Evolutionary conservation across 768 basidiomycete genomes (phyloP).

Genomic region (Amyloporia xantha): DNA sequence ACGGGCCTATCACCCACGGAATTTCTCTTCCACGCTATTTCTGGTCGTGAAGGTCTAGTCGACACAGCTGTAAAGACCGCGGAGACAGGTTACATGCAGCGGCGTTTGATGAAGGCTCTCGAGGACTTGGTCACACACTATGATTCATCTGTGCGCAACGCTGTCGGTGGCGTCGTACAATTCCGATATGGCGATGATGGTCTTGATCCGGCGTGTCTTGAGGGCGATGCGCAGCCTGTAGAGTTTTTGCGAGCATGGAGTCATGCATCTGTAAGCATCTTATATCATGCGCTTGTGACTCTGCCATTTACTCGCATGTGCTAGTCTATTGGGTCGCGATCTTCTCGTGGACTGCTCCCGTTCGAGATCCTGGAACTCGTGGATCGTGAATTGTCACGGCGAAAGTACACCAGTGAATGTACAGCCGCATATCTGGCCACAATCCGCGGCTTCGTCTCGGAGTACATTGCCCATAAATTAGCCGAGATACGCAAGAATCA

Average conservation of each 20-base stretch:
- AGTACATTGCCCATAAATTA: conserved; percentile 59
- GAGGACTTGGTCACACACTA: conserved; percentile 97
- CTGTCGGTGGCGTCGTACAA: conserved; percentile 91
- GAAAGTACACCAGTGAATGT: conserved; percentile 62
- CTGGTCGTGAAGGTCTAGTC: conserved; percentile 95
- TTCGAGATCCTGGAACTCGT: conserved; percentile 79
- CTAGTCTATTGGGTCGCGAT: conserved; percentile 58
- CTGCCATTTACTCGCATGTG: not conserved
- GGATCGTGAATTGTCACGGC: conserved; percentile 51
- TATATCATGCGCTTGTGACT: conserved; percentile 8
- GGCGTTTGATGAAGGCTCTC: conserved; percentile 96
- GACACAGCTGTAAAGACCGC: conserved; percentile 99
- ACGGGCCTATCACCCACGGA: conserved; percentile 88
- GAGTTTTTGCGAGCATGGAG: conserved; percentile 84
- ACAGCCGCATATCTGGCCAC: conserved; percentile 62
- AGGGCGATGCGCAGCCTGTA: conserved; percentile 91
- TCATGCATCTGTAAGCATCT: conserved; percentile 61
- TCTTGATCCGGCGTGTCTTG: conserved; percentile 91
- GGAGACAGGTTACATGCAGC: conserved; percentile 99
- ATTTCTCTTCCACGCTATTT: conserved; percentile 98
- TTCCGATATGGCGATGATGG: conserved; percentile 97
- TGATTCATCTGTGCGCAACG: conserved; percentile 92
- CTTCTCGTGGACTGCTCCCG: conserved; percentile 66
- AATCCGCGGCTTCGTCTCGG: conserved; percentile 63
- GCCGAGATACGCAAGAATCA: conserved; percentile 61